Evolutionary conservation across 169 alveolate species (phyloP).

Genomic region (Fabrea salina): DNA sequence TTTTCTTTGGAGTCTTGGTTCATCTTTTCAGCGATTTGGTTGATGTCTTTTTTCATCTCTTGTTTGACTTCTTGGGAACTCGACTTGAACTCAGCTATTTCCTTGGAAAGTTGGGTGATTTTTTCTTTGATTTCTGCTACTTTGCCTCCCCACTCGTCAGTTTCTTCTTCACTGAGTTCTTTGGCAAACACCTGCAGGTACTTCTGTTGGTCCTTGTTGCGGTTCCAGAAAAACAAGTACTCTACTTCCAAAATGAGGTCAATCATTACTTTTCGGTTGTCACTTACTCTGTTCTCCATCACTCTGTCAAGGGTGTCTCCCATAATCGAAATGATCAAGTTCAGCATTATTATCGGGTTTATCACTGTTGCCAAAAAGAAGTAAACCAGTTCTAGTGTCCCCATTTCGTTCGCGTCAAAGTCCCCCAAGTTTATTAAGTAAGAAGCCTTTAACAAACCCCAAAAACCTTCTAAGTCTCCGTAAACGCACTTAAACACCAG

Average conservation of each 20-base stretch:
- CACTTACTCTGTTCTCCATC: neutral
- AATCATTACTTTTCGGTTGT: neutral
- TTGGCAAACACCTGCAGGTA: neutral
- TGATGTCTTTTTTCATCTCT: too few species aligned
- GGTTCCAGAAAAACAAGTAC: neutral
- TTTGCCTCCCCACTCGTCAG: constrained; percentile 26
- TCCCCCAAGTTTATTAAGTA: neutral
- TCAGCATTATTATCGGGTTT: constrained; percentile 8
- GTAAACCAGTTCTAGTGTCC: neutral
- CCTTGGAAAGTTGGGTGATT: too few species aligned
- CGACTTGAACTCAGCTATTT: too few species aligned
- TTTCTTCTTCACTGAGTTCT: neutral
- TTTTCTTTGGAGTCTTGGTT: too few species aligned
- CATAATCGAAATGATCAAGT: constrained; percentile 19
- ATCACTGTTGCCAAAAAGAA: neutral
- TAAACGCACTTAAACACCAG: neutral
- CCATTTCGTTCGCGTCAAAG: neutral
- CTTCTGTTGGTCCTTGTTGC: neutral
- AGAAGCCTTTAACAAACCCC: neutral
- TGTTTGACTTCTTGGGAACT: too few species aligned
- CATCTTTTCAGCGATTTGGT: too few species aligned
- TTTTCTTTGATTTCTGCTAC: neutral
- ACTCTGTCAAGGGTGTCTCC: constrained; percentile 29
- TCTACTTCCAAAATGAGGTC: constrained; percentile 27
- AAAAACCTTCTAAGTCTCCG: neutral